phyloP scores from a whole-genome alignment of 2,329 filamentous ascomycete species.

The Tolypocladium endophyticum region DNA sequence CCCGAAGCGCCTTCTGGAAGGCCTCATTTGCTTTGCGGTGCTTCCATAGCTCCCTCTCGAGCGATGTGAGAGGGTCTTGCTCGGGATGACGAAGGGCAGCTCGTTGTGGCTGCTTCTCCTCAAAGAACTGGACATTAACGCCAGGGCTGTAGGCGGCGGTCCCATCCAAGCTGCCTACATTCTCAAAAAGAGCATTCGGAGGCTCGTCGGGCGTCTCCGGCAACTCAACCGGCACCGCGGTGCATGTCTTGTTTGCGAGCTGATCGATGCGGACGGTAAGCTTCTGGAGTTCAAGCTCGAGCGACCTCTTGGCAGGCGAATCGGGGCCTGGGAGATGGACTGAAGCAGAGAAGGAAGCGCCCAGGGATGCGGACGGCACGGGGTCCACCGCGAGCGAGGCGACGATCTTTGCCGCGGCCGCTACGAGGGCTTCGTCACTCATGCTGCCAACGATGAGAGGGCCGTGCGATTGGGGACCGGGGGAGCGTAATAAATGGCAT shows the following conservation, averaged over 20 bases:
- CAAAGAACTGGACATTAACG: conserved; percentile 74
- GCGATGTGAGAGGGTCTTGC: conserved; percentile 73
- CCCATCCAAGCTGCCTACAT: conserved; percentile 43
- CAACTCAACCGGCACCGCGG: conserved; percentile 46
- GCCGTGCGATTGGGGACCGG: not conserved
- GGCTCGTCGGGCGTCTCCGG: conserved; percentile 77
- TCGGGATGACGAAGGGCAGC: conserved; percentile 73
- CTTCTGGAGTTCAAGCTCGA: conserved; percentile 76
- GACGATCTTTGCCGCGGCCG: not conserved
- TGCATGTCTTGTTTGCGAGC: conserved; percentile 67
- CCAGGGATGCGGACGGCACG: not conserved
- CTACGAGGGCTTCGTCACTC: not conserved
- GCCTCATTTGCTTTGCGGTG: conserved; percentile 97
- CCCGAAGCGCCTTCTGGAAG: conserved; percentile 92
- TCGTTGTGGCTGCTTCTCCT: conserved; percentile 78
- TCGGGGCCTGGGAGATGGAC: conserved; percentile 69
- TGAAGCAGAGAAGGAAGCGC: not conserved
- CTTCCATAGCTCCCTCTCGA: conserved; percentile 91
- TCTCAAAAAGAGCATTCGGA: conserved; percentile 51
- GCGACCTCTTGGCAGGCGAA: conserved; percentile 61
- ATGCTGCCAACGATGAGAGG: not conserved
- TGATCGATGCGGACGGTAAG: conserved; percentile 68
- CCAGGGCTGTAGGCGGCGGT: conserved; percentile 30
- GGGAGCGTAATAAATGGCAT: too few relatives aligned
- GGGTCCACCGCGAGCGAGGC: not conserved